Evolutionary conservation across 1,139 yeast genomes (phyloP), one percentile per base, ranked within the genome.

Genomic region (Sugiyamaella neomexicana): DNA sequence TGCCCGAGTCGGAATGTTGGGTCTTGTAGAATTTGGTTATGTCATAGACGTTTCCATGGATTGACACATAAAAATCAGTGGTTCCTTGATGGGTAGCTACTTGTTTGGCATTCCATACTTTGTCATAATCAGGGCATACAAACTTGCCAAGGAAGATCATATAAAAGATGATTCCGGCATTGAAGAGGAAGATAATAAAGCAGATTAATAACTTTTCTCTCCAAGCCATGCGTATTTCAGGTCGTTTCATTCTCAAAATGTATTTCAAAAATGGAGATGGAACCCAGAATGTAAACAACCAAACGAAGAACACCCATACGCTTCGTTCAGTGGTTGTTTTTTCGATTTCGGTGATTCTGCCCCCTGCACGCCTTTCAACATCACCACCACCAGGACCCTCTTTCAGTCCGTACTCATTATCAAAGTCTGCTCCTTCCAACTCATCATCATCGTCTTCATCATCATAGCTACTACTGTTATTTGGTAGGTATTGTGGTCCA

Each of bases 201-300:
- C 73, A 73, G 27, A 73, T 67, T 2, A 66, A 69, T 9, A 73
- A 44, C 57, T 73, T 73, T 54, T 73, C 76, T 43, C 76, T 63
- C 76, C 76, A 73, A 1, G 76, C 76, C 62, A 72, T 64, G 10
- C 76, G 66, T 17, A 73, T 73, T 46, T 73, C 76, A 10, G 68
- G 64, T 9, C 76, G 63, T 50, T 65, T 65, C 74, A 73, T 72
- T 16, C 73, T 62, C 31, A 72, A 69, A 12, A 71, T 41, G 52
- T 61, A 65, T 47, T 61, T 63, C 32, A 73, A 60, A 16, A 69
- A 41, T 1, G 73, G 71, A 16, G 70, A 64, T 1, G 76, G 76
- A 17, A 73, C 69, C 76, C 76, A 73, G 59, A 66, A 73, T 1
- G 76, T 73, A 38, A 68, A 50, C 16, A 60, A 25, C 76, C 76